Conservation (phyloP, 1,284 basidiomycete species). For the Rhodotorula sp. region DNA sequence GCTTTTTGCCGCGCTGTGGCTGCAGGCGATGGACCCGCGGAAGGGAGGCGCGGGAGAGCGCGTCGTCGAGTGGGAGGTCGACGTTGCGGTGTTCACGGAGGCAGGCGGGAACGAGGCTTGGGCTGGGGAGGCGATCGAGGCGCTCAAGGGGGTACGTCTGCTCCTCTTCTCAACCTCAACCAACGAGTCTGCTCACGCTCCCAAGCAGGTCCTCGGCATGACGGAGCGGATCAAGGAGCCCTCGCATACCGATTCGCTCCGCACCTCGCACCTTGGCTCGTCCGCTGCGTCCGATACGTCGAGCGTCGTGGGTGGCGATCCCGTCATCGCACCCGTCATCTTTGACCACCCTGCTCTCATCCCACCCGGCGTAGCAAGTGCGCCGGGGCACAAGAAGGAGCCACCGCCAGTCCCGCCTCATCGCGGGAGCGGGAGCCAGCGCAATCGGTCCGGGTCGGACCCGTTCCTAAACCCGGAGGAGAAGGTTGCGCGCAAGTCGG, state of each 20-base stretch:
- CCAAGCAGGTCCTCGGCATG: slow-evolving; percentile 29
- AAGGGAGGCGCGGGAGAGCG: slow-evolving; percentile 32
- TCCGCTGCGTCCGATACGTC: background rate
- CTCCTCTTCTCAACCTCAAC: background rate
- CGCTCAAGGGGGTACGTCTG: slow-evolving; percentile 39
- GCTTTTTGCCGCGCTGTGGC: slow-evolving; percentile 34
- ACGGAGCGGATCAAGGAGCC: slow-evolving; percentile 23
- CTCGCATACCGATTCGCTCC: slow-evolving; percentile 11
- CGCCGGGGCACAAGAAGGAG: background rate
- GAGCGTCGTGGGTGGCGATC: background rate
- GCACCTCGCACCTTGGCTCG: background rate
- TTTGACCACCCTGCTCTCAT: background rate
- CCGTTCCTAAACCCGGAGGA: slow-evolving; percentile 32
- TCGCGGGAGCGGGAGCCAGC: slow-evolving; percentile 3
- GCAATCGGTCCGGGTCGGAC: slow-evolving; percentile 23
- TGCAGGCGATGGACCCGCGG: slow-evolving; percentile 29
- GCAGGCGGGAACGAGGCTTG: slow-evolving; percentile 37
- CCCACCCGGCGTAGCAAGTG: background rate
- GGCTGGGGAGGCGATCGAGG: slow-evolving; percentile 38
- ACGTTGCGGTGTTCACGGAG: slow-evolving; percentile 42
- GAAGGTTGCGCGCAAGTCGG: background rate
- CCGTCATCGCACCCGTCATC: background rate
- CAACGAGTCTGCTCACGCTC: background rate
- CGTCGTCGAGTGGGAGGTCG: slow-evolving; percentile 43
- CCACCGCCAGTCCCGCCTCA: slow-evolving; percentile 32